Base-by-base conservation (phyloP, 345 rosid species). In the Salix caprea region DNA sequence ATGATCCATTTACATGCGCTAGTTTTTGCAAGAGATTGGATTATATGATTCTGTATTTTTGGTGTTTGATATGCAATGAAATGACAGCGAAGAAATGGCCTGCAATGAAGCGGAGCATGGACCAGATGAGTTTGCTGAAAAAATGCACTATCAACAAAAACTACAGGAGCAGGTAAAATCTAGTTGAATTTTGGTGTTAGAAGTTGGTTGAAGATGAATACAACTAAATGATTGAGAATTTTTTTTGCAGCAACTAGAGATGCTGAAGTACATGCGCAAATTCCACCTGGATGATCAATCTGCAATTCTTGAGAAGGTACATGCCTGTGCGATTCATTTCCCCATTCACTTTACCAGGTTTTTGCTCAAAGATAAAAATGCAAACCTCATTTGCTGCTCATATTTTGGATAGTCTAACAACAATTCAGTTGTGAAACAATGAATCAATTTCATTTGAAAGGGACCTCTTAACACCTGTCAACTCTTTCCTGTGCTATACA, bases 71-170 rank as follows among this genome's bases (percentile, higher is more conserved):
- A 30, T 72, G 18, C 21, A 77, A 65, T 58, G 40, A 76, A 72
- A 73, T 71, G 26, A 50, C 77, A 92, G 94, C 72, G 98, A 91
- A 77, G 96, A 90, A 84, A 79, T 85, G 74, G 94, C 83, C 64
- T 92, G 96, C 80, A 94, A 89, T 74, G 97, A 92, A 88, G 96
- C 98, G 48, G 96, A 92, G 82, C 92, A 89, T 62, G 93, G 87
- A 81, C 73, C 86, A 4, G 88, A 84, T 65, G 96, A 77, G 54
- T 92, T 88, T 83, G 84, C 87, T 62, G 89, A 83, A 71, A 90
- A 87, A 75, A 81, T 84, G 87, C 77, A 75, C 69, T 76, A 58
- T 76, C 92, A 86, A 56, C 90, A 87, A 46, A 85, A 83, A 26
- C 76, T 92, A 28, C 90, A 89, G 73, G 97, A 87, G 64, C 85